These are phyloP conservation scores for Aureobasidium pullulans DNA, from an alignment of 2,329 filamentous ascomycete species.

Conservation along the genomic window DNA sequence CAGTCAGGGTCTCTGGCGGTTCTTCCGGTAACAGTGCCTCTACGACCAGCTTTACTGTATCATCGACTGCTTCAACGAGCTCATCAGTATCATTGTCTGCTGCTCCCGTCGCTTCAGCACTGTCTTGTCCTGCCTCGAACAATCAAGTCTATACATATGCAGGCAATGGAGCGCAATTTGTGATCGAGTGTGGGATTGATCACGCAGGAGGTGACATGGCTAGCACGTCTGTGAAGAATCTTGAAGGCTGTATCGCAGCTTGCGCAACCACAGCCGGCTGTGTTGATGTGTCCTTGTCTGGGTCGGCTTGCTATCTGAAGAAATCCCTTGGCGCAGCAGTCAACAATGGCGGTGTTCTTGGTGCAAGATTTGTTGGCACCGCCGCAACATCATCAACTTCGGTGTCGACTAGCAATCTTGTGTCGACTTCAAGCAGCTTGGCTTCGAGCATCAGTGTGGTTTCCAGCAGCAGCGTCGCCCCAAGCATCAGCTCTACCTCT, in stretches of 20 bases:
- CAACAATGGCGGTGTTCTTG: slow-evolving; percentile 19
- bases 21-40: background rate
- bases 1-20: slow-evolving; percentile 2
- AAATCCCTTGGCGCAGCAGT: slow-evolving; percentile 18
- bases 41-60: background rate
- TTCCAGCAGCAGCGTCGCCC: too few relatives aligned
- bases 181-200: slow-evolving; percentile 25
- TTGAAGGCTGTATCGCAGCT: slow-evolving; percentile 21
- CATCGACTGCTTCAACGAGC: background rate
- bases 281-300: slow-evolving; percentile 21
- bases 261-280: slow-evolving; percentile 20
- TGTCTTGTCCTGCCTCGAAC: slow-evolving; percentile 21
- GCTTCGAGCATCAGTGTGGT: too few relatives aligned
- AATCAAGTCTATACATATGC: slow-evolving; percentile 17
- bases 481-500: too few relatives aligned
- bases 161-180: slow-evolving; percentile 20
- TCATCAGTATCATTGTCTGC: slow-evolving; percentile 13
- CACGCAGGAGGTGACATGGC: slow-evolving; percentile 24
- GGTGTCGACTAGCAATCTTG: too few relatives aligned
- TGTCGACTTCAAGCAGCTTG: too few relatives aligned
- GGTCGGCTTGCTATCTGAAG: slow-evolving; percentile 19
- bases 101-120: slow-evolving; percentile 12
- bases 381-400: background rate
- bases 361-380: slow-evolving; percentile 21
- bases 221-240: slow-evolving; percentile 15